A percentile compares a stretch with the other conserved stretches of the same genome.
phyloP scores from a whole-genome alignment of 2,329 filamentous ascomycete genomes.

The Calonectria pauciramosa region DNA sequence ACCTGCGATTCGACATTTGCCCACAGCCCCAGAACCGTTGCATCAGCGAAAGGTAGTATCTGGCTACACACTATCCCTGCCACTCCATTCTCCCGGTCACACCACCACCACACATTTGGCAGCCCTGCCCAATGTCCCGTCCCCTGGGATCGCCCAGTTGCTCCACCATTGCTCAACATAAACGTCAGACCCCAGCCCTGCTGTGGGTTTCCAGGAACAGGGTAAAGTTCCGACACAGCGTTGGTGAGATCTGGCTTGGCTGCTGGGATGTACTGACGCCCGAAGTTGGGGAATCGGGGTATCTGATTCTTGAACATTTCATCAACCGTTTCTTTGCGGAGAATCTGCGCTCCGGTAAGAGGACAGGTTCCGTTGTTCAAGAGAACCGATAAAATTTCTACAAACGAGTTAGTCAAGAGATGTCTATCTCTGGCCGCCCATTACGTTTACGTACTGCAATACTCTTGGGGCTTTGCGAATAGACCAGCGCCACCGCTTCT shows the following conservation, averaged over 20 bases:
- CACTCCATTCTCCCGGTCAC: slow-evolving; percentile 70
- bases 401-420: slow-evolving; percentile 3
- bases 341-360: slow-evolving; percentile 65
- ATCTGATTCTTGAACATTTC: slow-evolving; percentile 77
- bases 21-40: slow-evolving; percentile 58
- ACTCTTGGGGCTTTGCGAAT: slow-evolving; percentile 72
- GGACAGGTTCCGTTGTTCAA: slow-evolving; percentile 76
- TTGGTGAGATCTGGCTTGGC: slow-evolving; percentile 65
- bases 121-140: slow-evolving; percentile 72
- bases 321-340: slow-evolving; percentile 70
- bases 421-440: neutral
- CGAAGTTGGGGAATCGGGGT: slow-evolving; percentile 66
- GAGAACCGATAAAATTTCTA: slow-evolving; percentile 71
- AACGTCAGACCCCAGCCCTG: slow-evolving; percentile 77
- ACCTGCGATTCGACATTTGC: slow-evolving; percentile 53
- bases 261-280: slow-evolving; percentile 58
- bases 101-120: slow-evolving; percentile 74
- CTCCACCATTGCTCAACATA: slow-evolving; percentile 63
- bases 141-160: slow-evolving; percentile 64
- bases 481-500: slow-evolving; percentile 74
- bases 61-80: slow-evolving; percentile 66
- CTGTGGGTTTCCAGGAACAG: slow-evolving; percentile 58
- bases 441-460: slow-evolving; percentile 60
- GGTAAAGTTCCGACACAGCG: slow-evolving; percentile 64
- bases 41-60: slow-evolving; percentile 64